phyloP scores from a whole-genome alignment of 768 basidiomycete genomes.

The Boletus vinaceobasis region DNA sequence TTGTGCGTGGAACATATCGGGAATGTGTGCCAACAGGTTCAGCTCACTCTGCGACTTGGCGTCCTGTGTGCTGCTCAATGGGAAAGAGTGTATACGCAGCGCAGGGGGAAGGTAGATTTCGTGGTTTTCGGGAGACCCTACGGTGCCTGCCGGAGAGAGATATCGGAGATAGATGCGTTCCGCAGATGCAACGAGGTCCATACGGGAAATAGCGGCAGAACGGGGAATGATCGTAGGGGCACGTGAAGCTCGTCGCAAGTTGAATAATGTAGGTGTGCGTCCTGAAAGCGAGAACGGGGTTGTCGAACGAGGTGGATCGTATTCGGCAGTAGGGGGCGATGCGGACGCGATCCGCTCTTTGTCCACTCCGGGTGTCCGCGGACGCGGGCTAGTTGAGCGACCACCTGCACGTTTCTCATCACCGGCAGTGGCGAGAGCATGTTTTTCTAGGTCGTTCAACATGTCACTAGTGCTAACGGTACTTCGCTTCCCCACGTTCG shows the following conservation, averaged over 20 bases:
- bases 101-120: slow-evolving; percentile 97
- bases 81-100: slow-evolving; percentile 89
- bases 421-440: slow-evolving; percentile 46
- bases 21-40: slow-evolving; percentile 80
- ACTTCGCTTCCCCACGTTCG: slow-evolving; percentile 65
- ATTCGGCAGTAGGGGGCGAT: slow-evolving; percentile 48
- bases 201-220: slow-evolving; percentile 82
- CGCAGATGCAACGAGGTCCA: slow-evolving; percentile 87
- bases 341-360: slow-evolving; percentile 40
- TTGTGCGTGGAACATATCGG: slow-evolving; percentile 96
- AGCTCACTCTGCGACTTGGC: slow-evolving; percentile 67
- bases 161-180: slow-evolving; percentile 97
- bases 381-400: slow-evolving; percentile 58
- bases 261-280: slow-evolving; percentile 75
- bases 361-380: slow-evolving; percentile 37
- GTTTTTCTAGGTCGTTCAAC: slow-evolving; percentile 67
- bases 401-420: slow-evolving; percentile 49
- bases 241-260: slow-evolving; percentile 72
- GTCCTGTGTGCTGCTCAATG: slow-evolving; percentile 69
- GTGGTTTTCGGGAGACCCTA: slow-evolving; percentile 84
- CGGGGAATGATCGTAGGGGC: slow-evolving; percentile 95
- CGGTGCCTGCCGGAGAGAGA: slow-evolving; percentile 75
- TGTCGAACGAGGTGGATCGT: slow-evolving; percentile 58
- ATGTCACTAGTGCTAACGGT: slow-evolving; percentile 78
- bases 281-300: slow-evolving; percentile 78